Evolutionary conservation across 2,329 filamentous ascomycete species (phyloP).

Genomic region (Sodiomyces alkalinus): DNA sequence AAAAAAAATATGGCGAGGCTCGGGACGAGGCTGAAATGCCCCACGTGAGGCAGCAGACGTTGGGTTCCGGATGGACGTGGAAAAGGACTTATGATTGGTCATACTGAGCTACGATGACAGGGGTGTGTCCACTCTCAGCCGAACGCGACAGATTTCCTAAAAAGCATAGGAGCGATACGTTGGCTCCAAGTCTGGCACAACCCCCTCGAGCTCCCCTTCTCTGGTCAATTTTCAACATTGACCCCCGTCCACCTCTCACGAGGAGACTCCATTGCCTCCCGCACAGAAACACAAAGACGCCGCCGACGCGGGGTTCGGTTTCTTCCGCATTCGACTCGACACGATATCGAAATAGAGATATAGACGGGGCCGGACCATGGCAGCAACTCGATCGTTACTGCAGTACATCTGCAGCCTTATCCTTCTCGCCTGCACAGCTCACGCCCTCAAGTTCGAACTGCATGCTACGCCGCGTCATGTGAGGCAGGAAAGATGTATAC

Average conservation of each 20-base stretch:
- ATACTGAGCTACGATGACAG: background rate
- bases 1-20: no score
- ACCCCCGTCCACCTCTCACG: no score
- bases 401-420: slow-evolving; percentile 43
- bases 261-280: no score
- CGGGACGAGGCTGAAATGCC: slow-evolving; percentile 5
- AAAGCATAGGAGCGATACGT: background rate
- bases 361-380: no score
- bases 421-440: slow-evolving; percentile 35
- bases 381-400: slow-evolving; percentile 34
- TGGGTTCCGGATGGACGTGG: background rate
- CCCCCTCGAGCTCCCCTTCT: slow-evolving; percentile 2
- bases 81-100: slow-evolving; percentile 3
- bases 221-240: no score
- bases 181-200: no score
- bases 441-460: slow-evolving; percentile 89
- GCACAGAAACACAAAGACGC: no score
- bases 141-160: slow-evolving; percentile 11
- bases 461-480: slow-evolving; percentile 49
- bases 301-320: no score
- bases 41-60: background rate
- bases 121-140: slow-evolving; percentile 4
- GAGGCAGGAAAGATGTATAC: slow-evolving; percentile 73
- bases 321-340: no score
- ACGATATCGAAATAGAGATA: no score